A percentile compares a stretch with the other conserved stretches of the same genome.
These are phyloP conservation scores for Phoma sp. DNA, from an alignment of 2,329 filamentous ascomycete species.

Conservation along the genomic window DNA sequence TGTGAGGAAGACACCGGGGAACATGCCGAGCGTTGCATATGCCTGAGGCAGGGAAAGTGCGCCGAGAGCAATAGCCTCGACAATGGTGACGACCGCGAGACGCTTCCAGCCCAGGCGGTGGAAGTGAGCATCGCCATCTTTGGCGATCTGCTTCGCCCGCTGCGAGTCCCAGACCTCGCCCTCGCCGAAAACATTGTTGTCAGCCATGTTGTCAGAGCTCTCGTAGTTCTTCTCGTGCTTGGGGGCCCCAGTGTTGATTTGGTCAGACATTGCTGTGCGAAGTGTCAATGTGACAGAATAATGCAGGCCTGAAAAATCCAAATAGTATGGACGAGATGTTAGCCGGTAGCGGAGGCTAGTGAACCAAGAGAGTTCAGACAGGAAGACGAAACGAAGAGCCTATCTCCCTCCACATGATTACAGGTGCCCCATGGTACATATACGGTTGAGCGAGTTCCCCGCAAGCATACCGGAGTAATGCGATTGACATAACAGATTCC, in stretches of 20 bases:
- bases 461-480: conserved; percentile 16
- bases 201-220: conserved; percentile 14
- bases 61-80: conserved; percentile 23
- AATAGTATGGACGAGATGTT: background rate
- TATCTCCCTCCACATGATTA: conserved; percentile 11
- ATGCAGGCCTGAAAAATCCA: background rate
- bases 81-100: conserved; percentile 23
- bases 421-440: conserved; percentile 21
- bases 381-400: background rate
- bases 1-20: conserved; percentile 20
- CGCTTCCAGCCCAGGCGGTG: conserved; percentile 24
- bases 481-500: conserved; percentile 20
- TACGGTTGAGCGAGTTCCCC: conserved; percentile 12
- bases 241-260: conserved; percentile 5
- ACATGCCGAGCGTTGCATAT: conserved; percentile 22
- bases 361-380: background rate
- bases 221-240: conserved; percentile 16
- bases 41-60: conserved; percentile 21
- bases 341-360: conserved; percentile 5
- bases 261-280: conserved; percentile 4
- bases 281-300: background rate
- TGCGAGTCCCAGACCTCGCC: conserved; percentile 18
- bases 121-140: conserved; percentile 22
- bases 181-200: conserved; percentile 17
- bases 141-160: conserved; percentile 21